phyloP scores from a whole-genome alignment of 441 rosid genomes.

The Erysimum cheiri region DNA sequence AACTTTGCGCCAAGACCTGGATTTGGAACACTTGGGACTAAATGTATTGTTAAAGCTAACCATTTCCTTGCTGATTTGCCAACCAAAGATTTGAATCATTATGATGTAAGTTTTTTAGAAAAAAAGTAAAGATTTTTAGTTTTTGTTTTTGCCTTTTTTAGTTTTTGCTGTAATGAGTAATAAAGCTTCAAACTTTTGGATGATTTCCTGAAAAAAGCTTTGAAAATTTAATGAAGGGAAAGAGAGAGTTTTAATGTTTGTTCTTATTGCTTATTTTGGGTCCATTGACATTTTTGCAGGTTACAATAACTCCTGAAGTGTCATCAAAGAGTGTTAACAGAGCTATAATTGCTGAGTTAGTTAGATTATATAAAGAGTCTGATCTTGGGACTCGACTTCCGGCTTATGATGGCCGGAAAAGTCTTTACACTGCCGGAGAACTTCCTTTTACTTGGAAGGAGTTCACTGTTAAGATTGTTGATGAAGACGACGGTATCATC shows the following conservation, averaged over 20 bases:
- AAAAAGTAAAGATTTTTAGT: too few species aligned
- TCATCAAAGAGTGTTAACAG: conserved; percentile 85
- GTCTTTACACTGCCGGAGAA: conserved; percentile 94
- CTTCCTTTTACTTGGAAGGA: conserved; percentile 93
- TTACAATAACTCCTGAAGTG: conserved; percentile 92
- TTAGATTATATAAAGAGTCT: conserved; percentile 82
- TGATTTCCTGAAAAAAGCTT: conserved; percentile 5
- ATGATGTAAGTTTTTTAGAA: conserved; percentile 69
- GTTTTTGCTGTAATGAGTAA: conserved; percentile 26
- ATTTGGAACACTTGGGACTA: conserved; percentile 84
- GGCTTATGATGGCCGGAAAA: conserved; percentile 97
- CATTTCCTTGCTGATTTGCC: conserved; percentile 95
- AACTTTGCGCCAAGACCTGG: conserved; percentile 90
- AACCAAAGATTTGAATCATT: conserved; percentile 87
- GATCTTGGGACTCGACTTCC: conserved; percentile 89
- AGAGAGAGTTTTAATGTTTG: conserved; percentile 47
- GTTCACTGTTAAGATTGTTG: conserved; percentile 79
- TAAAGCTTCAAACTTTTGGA: conserved; percentile 12
- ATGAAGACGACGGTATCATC: conserved; percentile 73
- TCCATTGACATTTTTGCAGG: conserved; percentile 59
- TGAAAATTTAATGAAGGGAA: conserved; percentile 25
- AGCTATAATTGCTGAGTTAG: conserved; percentile 92
- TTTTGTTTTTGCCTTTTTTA: conserved; percentile 18
- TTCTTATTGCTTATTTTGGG: conserved; percentile 58
- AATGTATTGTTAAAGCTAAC: conserved; percentile 95